Conservation (phyloP, 352 stramenopile genomes). For the Globisporangium nodosum region DNA sequence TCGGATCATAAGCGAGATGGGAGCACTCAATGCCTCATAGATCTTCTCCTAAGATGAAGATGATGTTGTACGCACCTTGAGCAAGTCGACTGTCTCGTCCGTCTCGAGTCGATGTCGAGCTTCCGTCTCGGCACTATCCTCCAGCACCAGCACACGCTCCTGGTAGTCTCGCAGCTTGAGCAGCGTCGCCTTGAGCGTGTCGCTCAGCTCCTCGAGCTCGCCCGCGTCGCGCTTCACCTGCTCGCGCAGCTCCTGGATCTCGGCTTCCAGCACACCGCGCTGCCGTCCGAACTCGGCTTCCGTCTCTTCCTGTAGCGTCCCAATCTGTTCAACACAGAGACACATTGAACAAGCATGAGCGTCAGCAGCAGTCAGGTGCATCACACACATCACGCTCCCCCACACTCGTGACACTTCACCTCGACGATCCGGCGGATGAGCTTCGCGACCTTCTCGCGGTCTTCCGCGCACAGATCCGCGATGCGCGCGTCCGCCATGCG, state of each 20-base stretch:
- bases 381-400: no score
- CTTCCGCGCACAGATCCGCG: slow-evolving; percentile 62
- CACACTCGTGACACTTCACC: slow-evolving; percentile 15
- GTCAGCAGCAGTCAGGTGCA: no score
- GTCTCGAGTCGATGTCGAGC: slow-evolving; percentile 39
- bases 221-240: slow-evolving; percentile 34
- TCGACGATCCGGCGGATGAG: slow-evolving; percentile 71
- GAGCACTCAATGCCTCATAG: no score
- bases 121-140: slow-evolving; percentile 57
- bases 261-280: slow-evolving; percentile 25
- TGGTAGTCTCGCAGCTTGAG: slow-evolving; percentile 45
- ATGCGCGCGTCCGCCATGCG: slow-evolving; percentile 31
- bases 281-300: slow-evolving; percentile 45
- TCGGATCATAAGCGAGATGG: not conserved
- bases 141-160: slow-evolving; percentile 47
- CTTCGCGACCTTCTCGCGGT: slow-evolving; percentile 78
- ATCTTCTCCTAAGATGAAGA: no score
- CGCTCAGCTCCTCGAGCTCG: slow-evolving; percentile 51
- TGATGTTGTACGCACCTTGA: slow-evolving; percentile 24
- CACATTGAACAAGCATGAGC: no score
- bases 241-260: slow-evolving; percentile 45
- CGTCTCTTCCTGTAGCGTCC: slow-evolving; percentile 48
- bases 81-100: slow-evolving; percentile 61
- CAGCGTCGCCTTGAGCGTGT: slow-evolving; percentile 34
- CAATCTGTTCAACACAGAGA: slow-evolving; percentile 16